Conservation (phyloP, 129 eudicot species). For the Arctium minus region DNA sequence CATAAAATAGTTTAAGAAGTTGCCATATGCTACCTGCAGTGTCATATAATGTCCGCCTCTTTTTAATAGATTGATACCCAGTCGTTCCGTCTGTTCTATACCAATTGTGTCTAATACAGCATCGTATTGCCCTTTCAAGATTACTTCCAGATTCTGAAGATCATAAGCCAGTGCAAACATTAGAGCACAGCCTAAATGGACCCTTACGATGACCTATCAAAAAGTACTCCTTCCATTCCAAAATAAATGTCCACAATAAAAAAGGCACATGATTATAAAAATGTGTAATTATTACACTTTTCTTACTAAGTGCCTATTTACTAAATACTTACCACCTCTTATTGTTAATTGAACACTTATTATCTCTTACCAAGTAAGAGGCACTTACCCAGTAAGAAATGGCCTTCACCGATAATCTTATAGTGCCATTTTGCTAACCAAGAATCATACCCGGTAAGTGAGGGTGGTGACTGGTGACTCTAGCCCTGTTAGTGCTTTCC, state of each 20-base stretch:
- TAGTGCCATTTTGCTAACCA: background rate
- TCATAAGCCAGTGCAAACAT: background rate
- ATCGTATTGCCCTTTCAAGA: conserved; percentile 75
- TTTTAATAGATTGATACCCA: conserved; percentile 72
- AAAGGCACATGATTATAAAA: background rate
- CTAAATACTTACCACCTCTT: background rate
- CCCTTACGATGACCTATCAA: background rate
- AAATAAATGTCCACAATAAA: background rate
- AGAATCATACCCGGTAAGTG: background rate
- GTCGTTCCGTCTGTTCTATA: conserved; percentile 70
- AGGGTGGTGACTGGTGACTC: too few relatives aligned
- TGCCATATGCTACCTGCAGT: conserved; percentile 54
- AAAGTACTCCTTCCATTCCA: background rate
- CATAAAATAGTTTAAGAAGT: background rate
- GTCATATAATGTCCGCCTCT: conserved; percentile 98
- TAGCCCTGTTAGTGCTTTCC: background rate
- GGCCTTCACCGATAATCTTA: too few relatives aligned
- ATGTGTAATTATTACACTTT: background rate
- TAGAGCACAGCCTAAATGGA: conserved; percentile 9
- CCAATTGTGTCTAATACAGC: conserved; percentile 97
- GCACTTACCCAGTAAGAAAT: background rate
- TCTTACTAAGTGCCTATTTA: background rate
- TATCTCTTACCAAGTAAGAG: too few relatives aligned
- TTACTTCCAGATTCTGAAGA: conserved; percentile 71
- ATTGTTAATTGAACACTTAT: background rate